Base-by-base conservation (phyloP, 2,329 filamentous ascomycete genomes). In the Ascochyta viciae-villosae region DNA sequence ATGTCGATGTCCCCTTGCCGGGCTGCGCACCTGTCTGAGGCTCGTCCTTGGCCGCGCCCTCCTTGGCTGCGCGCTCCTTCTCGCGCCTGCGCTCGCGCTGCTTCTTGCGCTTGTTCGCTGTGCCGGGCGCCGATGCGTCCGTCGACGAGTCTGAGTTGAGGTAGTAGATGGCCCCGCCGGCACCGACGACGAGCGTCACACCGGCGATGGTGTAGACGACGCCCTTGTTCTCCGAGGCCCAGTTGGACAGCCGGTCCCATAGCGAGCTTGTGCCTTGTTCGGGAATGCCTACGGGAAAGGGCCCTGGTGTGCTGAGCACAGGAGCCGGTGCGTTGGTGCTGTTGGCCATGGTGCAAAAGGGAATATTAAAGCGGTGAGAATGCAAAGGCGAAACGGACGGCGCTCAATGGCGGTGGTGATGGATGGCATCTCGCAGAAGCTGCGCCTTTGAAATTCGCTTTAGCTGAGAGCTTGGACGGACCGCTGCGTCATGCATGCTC, bases 181-280 rank as follows among this genome's bases (percentile, higher is more conserved):
- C 91, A 13, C 92, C 95, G 53, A 96, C 90, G 39, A 97, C 92
- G 43, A 96, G 85, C 50, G 94, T 94, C 57, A 96, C 90, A 71
- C 95, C 95, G 52, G 94, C 95, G 78, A 98, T 91, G 65, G 95
- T 97, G 79, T 97, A 99, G 61, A 96, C 93, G 50, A 94, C 85
- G 43, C 91, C 90, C 82, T 97, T 98, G 81, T 99, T 93, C 76
- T 98, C 94, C 2, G 92, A 91, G 13, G 90, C 92, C 94, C 95
- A 99, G 73, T 83, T 88, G 64, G 92, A 89, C 78, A 97, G 82
- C 71, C 93, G 89, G 77, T 96, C 91, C 92, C 92, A 96, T 52
- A 95, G 80, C 42, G 90, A 89, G 57, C 88, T 85, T 59, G 89
- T 84, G 55, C 78, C 77, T 41, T 78, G 68, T 41, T 78, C 73